phyloP scores from a whole-genome alignment of 805 yeast genomes.

The Candida montana region DNA sequence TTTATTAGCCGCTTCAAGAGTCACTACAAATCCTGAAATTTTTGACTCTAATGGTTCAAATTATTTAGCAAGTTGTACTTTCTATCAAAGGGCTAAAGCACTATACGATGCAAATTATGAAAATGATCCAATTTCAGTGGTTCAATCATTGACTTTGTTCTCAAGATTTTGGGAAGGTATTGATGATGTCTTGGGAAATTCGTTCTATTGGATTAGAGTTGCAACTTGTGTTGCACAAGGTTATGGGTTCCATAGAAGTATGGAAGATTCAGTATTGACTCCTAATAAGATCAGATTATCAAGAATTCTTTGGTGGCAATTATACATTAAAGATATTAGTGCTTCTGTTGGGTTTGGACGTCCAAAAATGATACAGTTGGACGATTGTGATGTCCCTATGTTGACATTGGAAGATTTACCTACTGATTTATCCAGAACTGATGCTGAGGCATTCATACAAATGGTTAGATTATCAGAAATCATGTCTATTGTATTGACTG shows the following conservation, averaged over 20 bases:
- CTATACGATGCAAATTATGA: slow-evolving; percentile 67
- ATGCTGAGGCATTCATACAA: slow-evolving; percentile 56
- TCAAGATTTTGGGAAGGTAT: slow-evolving; percentile 74
- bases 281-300: slow-evolving; percentile 43
- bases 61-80: slow-evolving; percentile 50
- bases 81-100: slow-evolving; percentile 70
- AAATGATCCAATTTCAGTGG: slow-evolving; percentile 52
- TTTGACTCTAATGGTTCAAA: slow-evolving; percentile 41
- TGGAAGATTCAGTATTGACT: slow-evolving; percentile 33
- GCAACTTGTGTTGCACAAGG: slow-evolving; percentile 72
- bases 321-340: slow-evolving; percentile 64
- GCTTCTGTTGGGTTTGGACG: slow-evolving; percentile 72
- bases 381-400: slow-evolving; percentile 77
- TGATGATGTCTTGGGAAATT: slow-evolving; percentile 60
- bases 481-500: slow-evolving; percentile 60
- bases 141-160: slow-evolving; percentile 58
- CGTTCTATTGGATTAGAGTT: slow-evolving; percentile 63
- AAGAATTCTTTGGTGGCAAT: slow-evolving; percentile 73
- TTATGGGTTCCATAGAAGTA: slow-evolving; percentile 65
- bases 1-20: slow-evolving; percentile 61
- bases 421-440: slow-evolving; percentile 44
- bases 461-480: slow-evolving; percentile 64
- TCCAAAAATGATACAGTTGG: slow-evolving; percentile 61
- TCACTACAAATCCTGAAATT: slow-evolving; percentile 47
- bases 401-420: slow-evolving; percentile 58